Percentiles rank a stretch among this genome's conserved stretches.
phyloP scores from a whole-genome alignment of 768 basidiomycete species.

The Boletus rufocinnamomeus region DNA sequence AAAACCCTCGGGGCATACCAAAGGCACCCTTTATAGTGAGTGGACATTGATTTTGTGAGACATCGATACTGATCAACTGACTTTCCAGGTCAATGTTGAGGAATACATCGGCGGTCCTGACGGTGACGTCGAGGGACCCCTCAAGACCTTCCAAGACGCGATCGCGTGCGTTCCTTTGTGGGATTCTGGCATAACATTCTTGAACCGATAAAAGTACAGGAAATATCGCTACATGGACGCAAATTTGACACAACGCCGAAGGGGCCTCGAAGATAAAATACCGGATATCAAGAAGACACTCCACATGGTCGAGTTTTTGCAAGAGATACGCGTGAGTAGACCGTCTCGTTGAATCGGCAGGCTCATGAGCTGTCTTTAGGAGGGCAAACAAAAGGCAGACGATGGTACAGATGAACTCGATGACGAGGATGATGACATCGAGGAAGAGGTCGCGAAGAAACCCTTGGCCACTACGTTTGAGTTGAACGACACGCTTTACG shows the following conservation, averaged over 20 bases:
- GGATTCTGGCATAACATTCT: slow-evolving; percentile 13
- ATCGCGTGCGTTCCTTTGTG: slow-evolving; percentile 68
- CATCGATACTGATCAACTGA: slow-evolving; percentile 1
- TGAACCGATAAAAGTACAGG: slow-evolving; percentile 49
- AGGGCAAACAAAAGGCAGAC: slow-evolving; percentile 53
- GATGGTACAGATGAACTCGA: slow-evolving; percentile 48
- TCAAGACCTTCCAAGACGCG: slow-evolving; percentile 87
- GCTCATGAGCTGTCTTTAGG: slow-evolving; percentile 39
- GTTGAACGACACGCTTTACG: slow-evolving; percentile 92
- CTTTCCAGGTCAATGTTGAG: slow-evolving; percentile 75
- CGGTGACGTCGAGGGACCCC: slow-evolving; percentile 71
- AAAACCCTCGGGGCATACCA: slow-evolving; percentile 92
- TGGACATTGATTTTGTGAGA: slow-evolving; percentile 12
- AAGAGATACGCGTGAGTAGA: slow-evolving; percentile 63
- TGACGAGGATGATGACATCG: slow-evolving; percentile 52
- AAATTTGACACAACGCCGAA: slow-evolving; percentile 74
- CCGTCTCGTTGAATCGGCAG: not conserved
- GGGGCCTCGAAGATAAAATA: slow-evolving; percentile 88
- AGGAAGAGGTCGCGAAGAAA: slow-evolving; percentile 38
- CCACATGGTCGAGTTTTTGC: slow-evolving; percentile 82
- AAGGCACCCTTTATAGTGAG: slow-evolving; percentile 92
- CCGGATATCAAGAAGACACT: slow-evolving; percentile 95
- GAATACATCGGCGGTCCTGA: slow-evolving; percentile 81
- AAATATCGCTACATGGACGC: slow-evolving; percentile 99
- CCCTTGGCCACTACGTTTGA: slow-evolving; percentile 87